Conservation (phyloP, 768 basidiomycete species). For the Gloeostereum incarnatum region DNA sequence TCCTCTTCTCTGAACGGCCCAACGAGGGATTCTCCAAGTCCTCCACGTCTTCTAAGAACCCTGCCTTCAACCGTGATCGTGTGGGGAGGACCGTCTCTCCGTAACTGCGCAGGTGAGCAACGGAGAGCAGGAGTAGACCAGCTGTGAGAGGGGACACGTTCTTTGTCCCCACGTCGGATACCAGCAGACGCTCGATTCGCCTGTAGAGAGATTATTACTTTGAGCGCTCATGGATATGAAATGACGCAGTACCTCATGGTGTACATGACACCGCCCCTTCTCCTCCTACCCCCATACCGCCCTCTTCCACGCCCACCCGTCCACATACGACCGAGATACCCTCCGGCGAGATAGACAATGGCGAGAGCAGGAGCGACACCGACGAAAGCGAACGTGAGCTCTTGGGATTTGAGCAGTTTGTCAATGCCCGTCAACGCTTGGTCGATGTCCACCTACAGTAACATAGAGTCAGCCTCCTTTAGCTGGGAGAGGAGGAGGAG, state of each 20-base stretch:
- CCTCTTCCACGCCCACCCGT: slow-evolving; percentile 37
- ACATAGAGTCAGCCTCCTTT: not conserved
- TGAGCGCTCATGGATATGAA: not conserved
- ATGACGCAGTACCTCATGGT: slow-evolving; percentile 42
- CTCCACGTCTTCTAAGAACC: slow-evolving; percentile 78
- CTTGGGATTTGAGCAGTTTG: slow-evolving; percentile 87
- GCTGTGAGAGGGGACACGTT: slow-evolving; percentile 48
- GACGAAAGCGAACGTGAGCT: slow-evolving; percentile 94
- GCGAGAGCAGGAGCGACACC: slow-evolving; percentile 87
- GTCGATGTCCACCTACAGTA: slow-evolving; percentile 76
- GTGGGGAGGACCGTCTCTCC: slow-evolving; percentile 48
- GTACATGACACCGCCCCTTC: slow-evolving; percentile 52
- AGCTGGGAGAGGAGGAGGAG: not conserved
- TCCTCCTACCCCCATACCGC: slow-evolving; percentile 48
- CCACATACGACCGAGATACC: slow-evolving; percentile 43
- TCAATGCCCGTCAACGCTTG: slow-evolving; percentile 88
- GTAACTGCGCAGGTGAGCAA: slow-evolving; percentile 57
- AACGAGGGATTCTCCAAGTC: slow-evolving; percentile 74
- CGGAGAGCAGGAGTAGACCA: slow-evolving; percentile 65
- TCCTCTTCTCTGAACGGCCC: slow-evolving; percentile 60
- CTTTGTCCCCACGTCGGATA: slow-evolving; percentile 23
- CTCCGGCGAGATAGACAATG: slow-evolving; percentile 61
- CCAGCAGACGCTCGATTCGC: slow-evolving; percentile 61
- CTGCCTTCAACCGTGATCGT: slow-evolving; percentile 55
- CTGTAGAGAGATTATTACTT: slow-evolving; percentile 17